Evolutionary conservation across 257 asterid species (phyloP).

Genomic region (Solanum commersonii): DNA sequence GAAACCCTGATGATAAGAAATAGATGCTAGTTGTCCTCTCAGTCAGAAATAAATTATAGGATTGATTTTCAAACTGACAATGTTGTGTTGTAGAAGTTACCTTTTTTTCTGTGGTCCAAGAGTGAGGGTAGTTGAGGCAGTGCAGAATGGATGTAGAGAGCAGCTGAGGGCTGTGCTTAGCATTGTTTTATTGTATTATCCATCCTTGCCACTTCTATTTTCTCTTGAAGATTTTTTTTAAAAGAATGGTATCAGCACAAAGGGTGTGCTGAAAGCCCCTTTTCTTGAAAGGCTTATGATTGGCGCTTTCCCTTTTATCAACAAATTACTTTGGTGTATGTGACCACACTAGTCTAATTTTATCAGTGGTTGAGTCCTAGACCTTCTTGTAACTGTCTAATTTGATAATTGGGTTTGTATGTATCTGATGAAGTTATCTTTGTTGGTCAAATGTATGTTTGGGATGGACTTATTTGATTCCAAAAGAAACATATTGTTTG

Average conservation of each 20-base stretch:
- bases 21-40: not conserved
- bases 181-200: not conserved
- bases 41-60: not conserved
- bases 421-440: not conserved
- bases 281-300: not conserved
- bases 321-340: not conserved
- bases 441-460: not conserved
- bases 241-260: not conserved
- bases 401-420: not conserved
- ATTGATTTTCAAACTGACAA: not conserved
- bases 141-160: not conserved
- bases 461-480: not conserved
- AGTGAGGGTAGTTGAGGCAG: not conserved
- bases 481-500: not conserved
- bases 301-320: not conserved
- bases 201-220: not conserved
- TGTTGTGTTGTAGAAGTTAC: not conserved
- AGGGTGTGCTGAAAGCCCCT: not conserved
- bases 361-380: not conserved
- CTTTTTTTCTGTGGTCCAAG: not conserved
- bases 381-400: not conserved
- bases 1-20: not conserved
- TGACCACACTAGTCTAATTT: not conserved
- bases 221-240: not conserved
- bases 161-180: not conserved